These are phyloP conservation scores for Tuber aestivum DNA, from an alignment of 495 filamentous ascomycete genomes.

Conservation along the genomic window DNA sequence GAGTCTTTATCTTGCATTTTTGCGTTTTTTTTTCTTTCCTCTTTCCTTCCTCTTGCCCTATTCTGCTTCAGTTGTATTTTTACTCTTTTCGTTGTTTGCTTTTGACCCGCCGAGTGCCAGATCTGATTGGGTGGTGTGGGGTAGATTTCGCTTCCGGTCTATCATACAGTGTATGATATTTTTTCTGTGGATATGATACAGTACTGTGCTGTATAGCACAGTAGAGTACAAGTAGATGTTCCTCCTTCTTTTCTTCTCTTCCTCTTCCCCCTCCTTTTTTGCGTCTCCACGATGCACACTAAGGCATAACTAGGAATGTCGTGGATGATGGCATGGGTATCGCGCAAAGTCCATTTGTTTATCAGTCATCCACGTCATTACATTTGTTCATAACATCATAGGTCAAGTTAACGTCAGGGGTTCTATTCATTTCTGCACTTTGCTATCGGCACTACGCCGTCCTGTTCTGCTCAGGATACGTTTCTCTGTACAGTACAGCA, in stretches of 20 bases:
- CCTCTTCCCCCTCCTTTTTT: not conserved
- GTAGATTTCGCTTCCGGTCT: not conserved
- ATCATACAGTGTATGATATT: slow-evolving; percentile 1
- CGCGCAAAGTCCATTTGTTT: not conserved
- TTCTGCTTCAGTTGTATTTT: not conserved
- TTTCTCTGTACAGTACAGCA: not conserved
- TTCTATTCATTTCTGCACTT: not conserved
- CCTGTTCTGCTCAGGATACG: not conserved
- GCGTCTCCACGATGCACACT: not conserved
- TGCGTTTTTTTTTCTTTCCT: slow-evolving; percentile 8
- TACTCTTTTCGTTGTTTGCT: slow-evolving; percentile 19
- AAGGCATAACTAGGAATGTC: not conserved
- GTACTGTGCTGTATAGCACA: not conserved
- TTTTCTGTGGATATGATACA: not conserved
- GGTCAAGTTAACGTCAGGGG: not conserved
- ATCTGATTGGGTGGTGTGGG: not conserved
- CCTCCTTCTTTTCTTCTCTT: not conserved
- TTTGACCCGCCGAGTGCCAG: not conserved
- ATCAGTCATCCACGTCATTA: not conserved
- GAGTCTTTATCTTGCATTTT: slow-evolving; percentile 8
- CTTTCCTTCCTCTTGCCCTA: too few relatives aligned
- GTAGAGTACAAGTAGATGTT: not conserved
- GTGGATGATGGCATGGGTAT: not conserved
- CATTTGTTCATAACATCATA: not conserved
- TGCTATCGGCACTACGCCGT: not conserved